These are phyloP conservation scores for Trichosporon faecale DNA, from an alignment of 1,284 basidiomycete genomes.

Conservation along the genomic window DNA sequence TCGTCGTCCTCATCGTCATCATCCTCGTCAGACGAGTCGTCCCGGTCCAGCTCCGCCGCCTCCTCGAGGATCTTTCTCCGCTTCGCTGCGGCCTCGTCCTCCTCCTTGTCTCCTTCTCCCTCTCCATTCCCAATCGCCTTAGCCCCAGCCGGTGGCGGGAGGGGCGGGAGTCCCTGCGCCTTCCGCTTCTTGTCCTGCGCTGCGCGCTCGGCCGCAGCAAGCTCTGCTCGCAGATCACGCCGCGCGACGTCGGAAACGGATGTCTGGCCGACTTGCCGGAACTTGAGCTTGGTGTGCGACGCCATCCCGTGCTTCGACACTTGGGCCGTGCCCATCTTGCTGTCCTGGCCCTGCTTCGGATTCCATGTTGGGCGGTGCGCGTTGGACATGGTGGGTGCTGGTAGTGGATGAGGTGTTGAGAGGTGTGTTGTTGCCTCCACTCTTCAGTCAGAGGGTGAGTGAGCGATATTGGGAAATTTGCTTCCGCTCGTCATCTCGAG, in stretches of 20 bases:
- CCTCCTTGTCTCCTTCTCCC: conserved; percentile 14
- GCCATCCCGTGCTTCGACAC: conserved; percentile 87
- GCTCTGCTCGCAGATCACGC: conserved; percentile 74
- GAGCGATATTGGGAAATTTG: background rate
- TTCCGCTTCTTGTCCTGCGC: conserved; percentile 84
- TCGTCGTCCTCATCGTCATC: conserved; percentile 52
- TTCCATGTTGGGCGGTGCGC: conserved; percentile 53
- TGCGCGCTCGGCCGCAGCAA: conserved; percentile 74
- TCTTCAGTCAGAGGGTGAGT: background rate
- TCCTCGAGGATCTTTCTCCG: conserved; percentile 76
- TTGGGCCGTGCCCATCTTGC: conserved; percentile 79
- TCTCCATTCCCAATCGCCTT: conserved; percentile 30
- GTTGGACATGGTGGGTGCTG: conserved; percentile 45
- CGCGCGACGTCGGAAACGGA: conserved; percentile 68
- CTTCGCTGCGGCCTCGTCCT: conserved; percentile 66
- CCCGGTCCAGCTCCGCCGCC: conserved; percentile 77
- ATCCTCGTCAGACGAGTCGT: conserved; percentile 70
- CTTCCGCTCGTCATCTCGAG: background rate
- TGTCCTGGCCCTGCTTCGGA: conserved; percentile 51
- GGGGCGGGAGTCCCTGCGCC: conserved; percentile 64
- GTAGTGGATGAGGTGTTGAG: background rate
- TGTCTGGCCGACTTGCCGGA: conserved; percentile 84
- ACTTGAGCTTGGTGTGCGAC: conserved; percentile 91
- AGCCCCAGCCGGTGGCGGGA: conserved; percentile 35
- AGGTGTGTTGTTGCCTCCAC: background rate